Evolutionary conservation across 495 filamentous ascomycete genomes (phyloP).

Genomic region (Hypoxylon trugodes): DNA sequence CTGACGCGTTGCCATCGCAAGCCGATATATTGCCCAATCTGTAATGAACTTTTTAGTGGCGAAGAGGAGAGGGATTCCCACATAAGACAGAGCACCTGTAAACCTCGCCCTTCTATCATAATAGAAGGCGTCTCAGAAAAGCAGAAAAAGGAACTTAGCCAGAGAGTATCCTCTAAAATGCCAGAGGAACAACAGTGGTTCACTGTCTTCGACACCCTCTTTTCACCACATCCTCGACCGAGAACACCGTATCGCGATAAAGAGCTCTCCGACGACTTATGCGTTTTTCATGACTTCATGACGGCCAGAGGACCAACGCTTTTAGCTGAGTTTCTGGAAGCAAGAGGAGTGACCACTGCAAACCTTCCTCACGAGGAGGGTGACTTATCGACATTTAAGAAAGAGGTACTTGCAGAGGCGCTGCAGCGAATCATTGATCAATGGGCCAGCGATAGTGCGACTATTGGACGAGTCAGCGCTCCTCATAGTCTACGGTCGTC

Average conservation of each 20-base stretch:
- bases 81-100: slow-evolving; percentile 27
- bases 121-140: slow-evolving; percentile 46
- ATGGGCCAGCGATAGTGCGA: slow-evolving; percentile 36
- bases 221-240: slow-evolving; percentile 32
- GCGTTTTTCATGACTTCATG: slow-evolving; percentile 38
- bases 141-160: slow-evolving; percentile 37
- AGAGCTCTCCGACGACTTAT: slow-evolving; percentile 34
- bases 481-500: slow-evolving; percentile 33
- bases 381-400: slow-evolving; percentile 31
- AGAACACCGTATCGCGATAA: slow-evolving; percentile 38
- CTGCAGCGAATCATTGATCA: slow-evolving; percentile 40
- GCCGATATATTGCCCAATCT: slow-evolving; percentile 45
- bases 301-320: slow-evolving; percentile 28
- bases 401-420: slow-evolving; percentile 28
- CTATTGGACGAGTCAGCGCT: neutral
- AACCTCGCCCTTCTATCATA: slow-evolving; percentile 15
- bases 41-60: slow-evolving; percentile 38
- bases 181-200: slow-evolving; percentile 43
- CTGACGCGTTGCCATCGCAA: slow-evolving; percentile 43
- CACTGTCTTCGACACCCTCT: slow-evolving; percentile 42
- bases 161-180: slow-evolving; percentile 37
- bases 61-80: slow-evolving; percentile 38
- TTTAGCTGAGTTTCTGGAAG: slow-evolving; percentile 25
- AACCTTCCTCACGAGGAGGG: slow-evolving; percentile 31
- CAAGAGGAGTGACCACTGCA: slow-evolving; percentile 19